Evolutionary conservation across 768 basidiomycete species (phyloP), one percentile per base, ranked within the genome.

Genomic region (Rhodotorula sphaerocarpa): DNA sequence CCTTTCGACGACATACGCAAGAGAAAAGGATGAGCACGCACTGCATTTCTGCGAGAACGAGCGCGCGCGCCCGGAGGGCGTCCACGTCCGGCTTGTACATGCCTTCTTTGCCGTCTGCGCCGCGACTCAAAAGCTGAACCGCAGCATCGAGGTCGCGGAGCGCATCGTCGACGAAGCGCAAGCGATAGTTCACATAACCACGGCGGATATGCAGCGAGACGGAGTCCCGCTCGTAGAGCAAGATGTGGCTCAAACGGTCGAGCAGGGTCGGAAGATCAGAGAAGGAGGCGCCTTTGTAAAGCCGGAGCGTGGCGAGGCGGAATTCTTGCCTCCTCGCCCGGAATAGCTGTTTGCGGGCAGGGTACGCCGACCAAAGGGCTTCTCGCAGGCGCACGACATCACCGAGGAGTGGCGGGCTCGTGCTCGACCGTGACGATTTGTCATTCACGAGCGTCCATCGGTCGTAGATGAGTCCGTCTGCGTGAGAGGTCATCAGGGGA

Each of bases 381-480:
- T 65, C 52, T 70, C 65, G 57, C 15, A 70, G 53, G 30, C 66
- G 69, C 1, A 66, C 65, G 21, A 70, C 61, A 23, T 70, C 65
- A 14, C 69, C 69, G 16, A 61, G 23, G 39, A 70, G 47, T 1
- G 21, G 63, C 59, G 1, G 61, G 55, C 23, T 57, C 55, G n/a
- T 5, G 41, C 50, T 25, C 3, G 43, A 44, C 10, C 7, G 21
- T 39, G 50, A 20, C 18, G 18, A 3, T 3, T 9, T 9, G 36
- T 31, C 50, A 1, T 36, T 16, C 33, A 63, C 53, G 39, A 70
- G 61, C 2, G 50, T 36, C 64, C 61, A 70, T 3, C 68, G 61
- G 36, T 61, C 59, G 52, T 70, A 58, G 18, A 70, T 66, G n/a
- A 63, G 34, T 5, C 64, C 64, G 39, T 70, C 68, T 61, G 46